Percentiles rank a stretch among this genome's conserved stretches.
These are phyloP conservation scores for Lagenaria siceraria DNA, from an alignment of 306 rosid species.

Conservation along the genomic window DNA sequence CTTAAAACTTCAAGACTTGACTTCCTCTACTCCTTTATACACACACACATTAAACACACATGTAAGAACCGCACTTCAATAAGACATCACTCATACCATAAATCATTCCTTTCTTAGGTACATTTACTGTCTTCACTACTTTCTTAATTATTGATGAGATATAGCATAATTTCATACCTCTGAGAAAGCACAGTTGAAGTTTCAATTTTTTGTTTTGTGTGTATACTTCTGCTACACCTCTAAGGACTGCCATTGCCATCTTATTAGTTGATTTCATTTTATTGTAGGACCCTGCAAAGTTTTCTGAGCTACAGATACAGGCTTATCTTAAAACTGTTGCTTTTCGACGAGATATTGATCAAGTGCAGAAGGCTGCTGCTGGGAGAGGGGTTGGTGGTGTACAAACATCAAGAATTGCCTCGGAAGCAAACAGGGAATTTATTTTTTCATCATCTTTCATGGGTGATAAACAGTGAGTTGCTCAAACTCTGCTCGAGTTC, in stretches of 20 bases:
- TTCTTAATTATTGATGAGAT: not conserved
- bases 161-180: not conserved
- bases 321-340: slow-evolving; percentile 95
- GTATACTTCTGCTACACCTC: not conserved
- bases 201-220: not conserved
- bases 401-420: slow-evolving; percentile 82
- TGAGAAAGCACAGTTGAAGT: not conserved
- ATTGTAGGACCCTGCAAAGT: slow-evolving; percentile 69
- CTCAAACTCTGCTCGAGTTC: slow-evolving; percentile 9
- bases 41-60: not conserved
- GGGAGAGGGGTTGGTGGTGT: slow-evolving; percentile 81
- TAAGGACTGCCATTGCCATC: slow-evolving; percentile 1
- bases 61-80: not conserved
- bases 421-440: slow-evolving; percentile 86
- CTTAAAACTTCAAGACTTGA: not conserved
- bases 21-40: not conserved
- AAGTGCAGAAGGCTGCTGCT: slow-evolving; percentile 76
- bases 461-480: slow-evolving; percentile 80
- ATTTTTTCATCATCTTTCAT: slow-evolving; percentile 85
- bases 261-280: slow-evolving; percentile 16
- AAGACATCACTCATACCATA: not conserved
- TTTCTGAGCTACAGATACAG: slow-evolving; percentile 91
- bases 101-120: not conserved
- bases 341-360: slow-evolving; percentile 87
- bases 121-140: not conserved